phyloP scores from a whole-genome alignment of 2,329 filamentous ascomycete species.

The Epichloe sibirici region DNA sequence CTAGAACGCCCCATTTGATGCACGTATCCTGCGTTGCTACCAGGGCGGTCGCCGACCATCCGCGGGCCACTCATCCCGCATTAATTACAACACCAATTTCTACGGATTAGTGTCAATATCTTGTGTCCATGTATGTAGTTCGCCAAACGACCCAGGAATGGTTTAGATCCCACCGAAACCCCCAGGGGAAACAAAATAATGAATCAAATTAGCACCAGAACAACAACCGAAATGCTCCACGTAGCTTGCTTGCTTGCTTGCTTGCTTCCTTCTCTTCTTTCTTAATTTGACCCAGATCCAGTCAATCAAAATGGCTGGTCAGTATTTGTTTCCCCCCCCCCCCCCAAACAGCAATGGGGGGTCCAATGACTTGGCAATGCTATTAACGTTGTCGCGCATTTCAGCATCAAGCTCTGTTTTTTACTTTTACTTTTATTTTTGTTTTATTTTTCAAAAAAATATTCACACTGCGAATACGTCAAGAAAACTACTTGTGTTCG shows the following conservation, averaged over 20 bases:
- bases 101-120: not conserved
- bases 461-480: too few relatives aligned
- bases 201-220: too few relatives aligned
- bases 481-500: too few relatives aligned
- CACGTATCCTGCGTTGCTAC: not conserved
- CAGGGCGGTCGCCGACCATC: too few relatives aligned
- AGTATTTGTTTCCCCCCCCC: constrained; percentile 14
- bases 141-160: not conserved
- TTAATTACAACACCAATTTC: not conserved
- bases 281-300: constrained; percentile 1
- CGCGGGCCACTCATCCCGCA: not conserved
- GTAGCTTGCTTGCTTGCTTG: not conserved
- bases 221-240: too few relatives aligned
- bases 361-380: constrained; percentile 4
- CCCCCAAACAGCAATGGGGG: not conserved
- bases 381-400: constrained; percentile 6
- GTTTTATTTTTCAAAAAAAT: too few relatives aligned
- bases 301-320: constrained; percentile 63
- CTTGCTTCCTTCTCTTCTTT: not conserved
- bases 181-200: too few relatives aligned
- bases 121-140: not conserved
- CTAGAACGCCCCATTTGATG: not conserved
- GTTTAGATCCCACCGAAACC: not conserved
- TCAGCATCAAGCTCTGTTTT: constrained; percentile 32
- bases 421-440: too few relatives aligned